Evolutionary conservation across 1,284 basidiomycete genomes (phyloP), one percentile per base, ranked within the genome.

Genomic region (Cryptococcus depauperatus): DNA sequence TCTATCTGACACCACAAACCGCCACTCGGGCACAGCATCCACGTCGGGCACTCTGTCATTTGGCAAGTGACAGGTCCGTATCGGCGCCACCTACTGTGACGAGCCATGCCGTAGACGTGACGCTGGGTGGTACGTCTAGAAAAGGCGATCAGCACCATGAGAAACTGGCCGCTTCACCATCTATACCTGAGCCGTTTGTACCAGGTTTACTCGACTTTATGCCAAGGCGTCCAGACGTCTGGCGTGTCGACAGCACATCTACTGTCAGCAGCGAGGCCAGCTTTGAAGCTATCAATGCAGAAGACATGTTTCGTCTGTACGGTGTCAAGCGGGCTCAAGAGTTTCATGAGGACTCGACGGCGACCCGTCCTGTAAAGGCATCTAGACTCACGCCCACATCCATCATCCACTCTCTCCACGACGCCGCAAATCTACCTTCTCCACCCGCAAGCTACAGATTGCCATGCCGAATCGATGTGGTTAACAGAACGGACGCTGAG

Each of bases 131-230:
- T 4, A n/a, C 28, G 21, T 27, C 35, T 18, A 14, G 32, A 9
- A 23, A 32, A 22, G 16, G 27, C 22, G 23, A 23, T 19, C 22
- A 26, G 23, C 11, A 39, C 16, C n/a, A 19, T 23, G 34, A 41
- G 29, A 34, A 34, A 39, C 19, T 46, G 10, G 29, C 21, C 19
- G 28, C 26, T 8, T 40, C 38, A 13, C 37, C 39, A 19, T 52
- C 55, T 28, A 21, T 19, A 16, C 16, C 30, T 19, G 48, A 43
- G 8, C 14, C 14, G 27, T 41, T 41, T 28, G 26, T 41, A 16
- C 58, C 58, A 10, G 56, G 56, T n/a, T 42, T 58, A n/a, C 50
- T 59, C 43, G 49, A 61, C 26, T 59, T 61, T 38, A 11, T 33
- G 7, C 30, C 43, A 10, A 29, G 35, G 16, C 40, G 50, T 18